A percentile compares a stretch with the other conserved stretches of the same genome.
Evolutionary conservation across 2,329 filamentous ascomycete genomes (phyloP).

Genomic region (Cryphonectria nitschkei): DNA sequence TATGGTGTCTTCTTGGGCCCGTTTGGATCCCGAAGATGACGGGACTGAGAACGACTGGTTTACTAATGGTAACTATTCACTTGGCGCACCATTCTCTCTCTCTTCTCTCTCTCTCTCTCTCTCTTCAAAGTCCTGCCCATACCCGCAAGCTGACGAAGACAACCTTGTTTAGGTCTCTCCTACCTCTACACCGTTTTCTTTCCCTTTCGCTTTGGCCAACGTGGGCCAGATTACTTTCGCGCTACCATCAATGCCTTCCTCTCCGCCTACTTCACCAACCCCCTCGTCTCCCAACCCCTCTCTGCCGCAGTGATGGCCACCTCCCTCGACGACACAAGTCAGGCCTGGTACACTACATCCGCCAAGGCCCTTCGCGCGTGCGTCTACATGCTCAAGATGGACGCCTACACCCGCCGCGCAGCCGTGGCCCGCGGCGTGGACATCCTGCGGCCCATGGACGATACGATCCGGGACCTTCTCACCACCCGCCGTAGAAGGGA

Average conservation of each 20-base stretch:
- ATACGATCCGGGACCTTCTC: constrained; percentile 18
- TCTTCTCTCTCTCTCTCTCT: not conserved
- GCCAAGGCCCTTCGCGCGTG: constrained; percentile 10
- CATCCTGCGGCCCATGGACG: constrained; percentile 22
- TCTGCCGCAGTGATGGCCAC: constrained; percentile 11
- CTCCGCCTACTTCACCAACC: constrained; percentile 33
- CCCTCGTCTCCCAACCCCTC: constrained; percentile 26
- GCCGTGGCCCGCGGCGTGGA: constrained; percentile 10
- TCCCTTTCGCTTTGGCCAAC: constrained; percentile 31
- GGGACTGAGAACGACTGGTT: constrained; percentile 30
- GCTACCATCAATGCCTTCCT: constrained; percentile 32
- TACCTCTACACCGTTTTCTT: constrained; percentile 31
- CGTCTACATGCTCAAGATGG: constrained; percentile 29
- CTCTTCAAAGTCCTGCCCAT: not conserved
- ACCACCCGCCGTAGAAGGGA: not conserved
- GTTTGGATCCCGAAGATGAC: constrained; percentile 22
- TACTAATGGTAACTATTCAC: constrained; percentile 21
- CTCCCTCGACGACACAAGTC: not conserved
- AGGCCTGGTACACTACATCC: constrained; percentile 17
- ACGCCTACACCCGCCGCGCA: constrained; percentile 19
- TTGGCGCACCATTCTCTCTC: constrained; percentile 3
- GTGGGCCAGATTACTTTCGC: constrained; percentile 31
- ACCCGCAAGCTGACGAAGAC: constrained; percentile 20
- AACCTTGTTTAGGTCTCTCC: constrained; percentile 8
- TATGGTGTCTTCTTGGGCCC: constrained; percentile 31